A percentile compares a stretch with the other conserved stretches of the same genome.
phyloP scores from a whole-genome alignment of 805 yeast species.

The Starmerella powellii region DNA sequence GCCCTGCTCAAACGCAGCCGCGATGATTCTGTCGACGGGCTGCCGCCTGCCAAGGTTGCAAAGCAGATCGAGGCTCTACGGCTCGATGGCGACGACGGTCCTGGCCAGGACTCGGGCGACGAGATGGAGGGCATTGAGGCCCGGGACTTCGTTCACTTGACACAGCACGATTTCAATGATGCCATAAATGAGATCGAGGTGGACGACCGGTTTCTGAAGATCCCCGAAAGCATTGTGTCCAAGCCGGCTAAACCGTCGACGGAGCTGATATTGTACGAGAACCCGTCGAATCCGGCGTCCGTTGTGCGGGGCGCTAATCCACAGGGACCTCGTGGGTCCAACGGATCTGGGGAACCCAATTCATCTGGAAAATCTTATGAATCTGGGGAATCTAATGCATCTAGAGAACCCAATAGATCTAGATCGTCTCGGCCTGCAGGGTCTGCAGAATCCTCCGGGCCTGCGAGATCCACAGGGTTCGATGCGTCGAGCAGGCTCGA shows the following conservation, averaged over 20 bases:
- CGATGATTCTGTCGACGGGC: background rate
- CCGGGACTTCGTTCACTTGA: slow-evolving; percentile 10
- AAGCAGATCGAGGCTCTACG: slow-evolving; percentile 3
- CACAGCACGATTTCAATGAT: slow-evolving; percentile 7
- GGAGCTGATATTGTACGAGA: background rate
- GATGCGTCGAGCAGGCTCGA: too few species aligned
- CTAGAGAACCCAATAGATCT: too few species aligned
- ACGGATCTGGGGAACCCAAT: too few species aligned
- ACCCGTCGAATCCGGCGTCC: background rate
- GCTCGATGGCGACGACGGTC: background rate
- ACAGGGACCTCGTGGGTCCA: too few species aligned
- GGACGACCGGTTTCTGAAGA: slow-evolving; percentile 16
- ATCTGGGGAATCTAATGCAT: too few species aligned
- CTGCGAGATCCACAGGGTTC: too few species aligned
- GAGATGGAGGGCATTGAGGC: slow-evolving; percentile 20
- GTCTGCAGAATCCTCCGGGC: too few species aligned
- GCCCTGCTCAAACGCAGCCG: background rate
- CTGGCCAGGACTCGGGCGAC: background rate
- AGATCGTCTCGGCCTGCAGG: too few species aligned
- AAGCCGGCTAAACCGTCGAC: too few species aligned
- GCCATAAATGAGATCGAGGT: slow-evolving; percentile 18
- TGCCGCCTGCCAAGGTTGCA: slow-evolving; percentile 12
- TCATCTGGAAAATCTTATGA: too few species aligned
- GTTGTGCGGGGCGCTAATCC: background rate
- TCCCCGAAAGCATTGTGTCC: slow-evolving; percentile 14